These are phyloP conservation scores for Penicillium coffeae DNA, from an alignment of 495 filamentous ascomycete species.

Conservation along the genomic window DNA sequence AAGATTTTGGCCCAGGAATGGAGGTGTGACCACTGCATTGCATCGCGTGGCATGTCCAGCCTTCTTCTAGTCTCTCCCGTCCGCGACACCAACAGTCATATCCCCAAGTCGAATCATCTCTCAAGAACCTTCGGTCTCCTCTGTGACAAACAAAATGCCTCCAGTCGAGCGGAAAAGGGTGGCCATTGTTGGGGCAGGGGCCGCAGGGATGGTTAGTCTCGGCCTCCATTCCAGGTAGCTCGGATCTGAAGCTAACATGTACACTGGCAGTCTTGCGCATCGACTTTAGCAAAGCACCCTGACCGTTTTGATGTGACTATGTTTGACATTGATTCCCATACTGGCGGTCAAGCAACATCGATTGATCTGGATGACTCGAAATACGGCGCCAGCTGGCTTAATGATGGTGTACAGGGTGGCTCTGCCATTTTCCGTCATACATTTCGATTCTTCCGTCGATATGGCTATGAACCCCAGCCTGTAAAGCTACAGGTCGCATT, in stretches of 20 bases:
- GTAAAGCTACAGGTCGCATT: conserved; percentile 79
- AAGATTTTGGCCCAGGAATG: no score
- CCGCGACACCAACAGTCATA: no score
- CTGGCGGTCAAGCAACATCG: conserved; percentile 80
- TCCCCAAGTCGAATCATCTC: no score
- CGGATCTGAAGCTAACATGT: conserved; percentile 5
- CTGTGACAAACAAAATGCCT: conserved; percentile 1
- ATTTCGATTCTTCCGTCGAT: conserved; percentile 68
- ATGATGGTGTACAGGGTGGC: conserved; percentile 82
- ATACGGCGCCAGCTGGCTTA: conserved; percentile 72
- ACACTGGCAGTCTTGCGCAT: conserved; percentile 63
- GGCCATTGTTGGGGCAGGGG: conserved; percentile 60
- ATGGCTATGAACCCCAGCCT: conserved; percentile 62
- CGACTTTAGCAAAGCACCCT: conserved; percentile 68
- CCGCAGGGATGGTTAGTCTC: conserved; percentile 55
- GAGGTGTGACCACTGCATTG: neutral
- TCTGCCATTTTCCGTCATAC: conserved; percentile 78
- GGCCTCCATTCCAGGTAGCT: neutral
- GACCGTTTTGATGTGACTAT: conserved; percentile 71
- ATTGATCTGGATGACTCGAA: conserved; percentile 64
- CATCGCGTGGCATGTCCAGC: conserved; percentile 2
- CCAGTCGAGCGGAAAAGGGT: conserved; percentile 28
- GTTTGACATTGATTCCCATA: conserved; percentile 62
- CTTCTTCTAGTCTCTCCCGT: no score
- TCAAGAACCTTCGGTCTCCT: no score